Percentiles rank a stretch among this genome's conserved stretches.
These are phyloP conservation scores for Suzukiozyma palmioleophila DNA, from an alignment of 1,139 yeast species.

Conservation along the genomic window DNA sequence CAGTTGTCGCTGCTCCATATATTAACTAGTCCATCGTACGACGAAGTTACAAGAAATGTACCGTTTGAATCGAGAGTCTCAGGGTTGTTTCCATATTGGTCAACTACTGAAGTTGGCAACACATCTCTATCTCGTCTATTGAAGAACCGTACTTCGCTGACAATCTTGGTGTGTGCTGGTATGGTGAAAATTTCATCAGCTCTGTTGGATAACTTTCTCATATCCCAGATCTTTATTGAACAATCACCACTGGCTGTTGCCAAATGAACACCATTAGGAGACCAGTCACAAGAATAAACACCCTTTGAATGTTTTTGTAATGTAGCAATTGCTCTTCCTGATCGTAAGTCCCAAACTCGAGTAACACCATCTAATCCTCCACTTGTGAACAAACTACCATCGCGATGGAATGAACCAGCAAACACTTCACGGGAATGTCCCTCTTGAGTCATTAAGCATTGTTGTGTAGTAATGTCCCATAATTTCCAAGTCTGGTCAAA, in stretches of 20 bases:
- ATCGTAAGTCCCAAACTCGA: slow-evolving; percentile 80
- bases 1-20: slow-evolving; percentile 75
- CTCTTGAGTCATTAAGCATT: slow-evolving; percentile 53
- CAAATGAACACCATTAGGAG: slow-evolving; percentile 68
- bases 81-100: slow-evolving; percentile 24
- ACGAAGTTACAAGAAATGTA: slow-evolving; percentile 51
- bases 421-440: slow-evolving; percentile 82
- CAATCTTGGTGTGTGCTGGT: slow-evolving; percentile 73
- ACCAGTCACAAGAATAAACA: slow-evolving; percentile 69
- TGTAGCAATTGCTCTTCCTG: slow-evolving; percentile 62
- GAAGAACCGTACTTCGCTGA: slow-evolving; percentile 62
- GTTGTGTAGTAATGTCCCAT: slow-evolving; percentile 61
- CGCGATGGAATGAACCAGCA: slow-evolving; percentile 61
- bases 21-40: slow-evolving; percentile 67
- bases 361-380: slow-evolving; percentile 79
- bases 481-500: slow-evolving; percentile 86
- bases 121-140: slow-evolving; percentile 16
- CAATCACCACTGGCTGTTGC: slow-evolving; percentile 89
- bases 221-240: slow-evolving; percentile 79
- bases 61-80: slow-evolving; percentile 31
- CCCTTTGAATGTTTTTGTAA: slow-evolving; percentile 70
- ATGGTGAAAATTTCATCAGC: slow-evolving; percentile 46
- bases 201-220: slow-evolving; percentile 40
- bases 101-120: slow-evolving; percentile 17
- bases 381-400: slow-evolving; percentile 72